Percentiles rank a stretch among this genome's conserved stretches.
Conservation (phyloP, 2,329 filamentous ascomycete genomes). For the Fusarium clavum region DNA sequence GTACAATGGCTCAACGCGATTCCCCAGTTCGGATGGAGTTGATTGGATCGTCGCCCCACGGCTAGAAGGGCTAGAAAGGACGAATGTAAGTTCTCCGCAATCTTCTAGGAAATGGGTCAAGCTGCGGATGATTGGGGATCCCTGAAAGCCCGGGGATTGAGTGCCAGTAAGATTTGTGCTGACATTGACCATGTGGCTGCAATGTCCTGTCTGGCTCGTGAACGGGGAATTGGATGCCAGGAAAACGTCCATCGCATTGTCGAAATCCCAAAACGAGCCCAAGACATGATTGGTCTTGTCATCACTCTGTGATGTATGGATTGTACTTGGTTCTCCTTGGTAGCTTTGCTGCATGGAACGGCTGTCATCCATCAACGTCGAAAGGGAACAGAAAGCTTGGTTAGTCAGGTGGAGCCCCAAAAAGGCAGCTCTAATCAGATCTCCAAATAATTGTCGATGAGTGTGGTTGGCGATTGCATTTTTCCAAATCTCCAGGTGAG, state of each 20-base stretch:
- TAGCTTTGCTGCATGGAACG: fast-evolving
- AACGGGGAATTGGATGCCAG: fast-evolving
- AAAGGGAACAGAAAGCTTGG: fast-evolving
- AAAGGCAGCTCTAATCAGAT: fast-evolving
- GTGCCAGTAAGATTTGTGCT: too few species aligned
- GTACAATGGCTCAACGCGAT: neutral
- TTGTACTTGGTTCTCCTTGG: too few species aligned
- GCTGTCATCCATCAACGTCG: fast-evolving
- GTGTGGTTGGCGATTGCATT: neutral
- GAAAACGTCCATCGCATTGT: fast-evolving
- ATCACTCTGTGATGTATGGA: fast-evolving
- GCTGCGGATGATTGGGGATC: neutral
- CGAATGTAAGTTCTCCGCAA: neutral
- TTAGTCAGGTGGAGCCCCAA: fast-evolving
- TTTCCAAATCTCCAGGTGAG: neutral
- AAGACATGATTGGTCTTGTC: fast-evolving
- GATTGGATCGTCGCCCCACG: neutral
- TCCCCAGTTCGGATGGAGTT: fast-evolving
- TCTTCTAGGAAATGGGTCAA: neutral
- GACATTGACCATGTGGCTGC: too few species aligned
- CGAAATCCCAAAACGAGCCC: fast-evolving
- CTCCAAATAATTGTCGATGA: neutral
- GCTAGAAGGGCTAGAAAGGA: neutral
- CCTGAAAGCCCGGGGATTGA: neutral
- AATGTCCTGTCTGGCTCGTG: neutral